Percentiles rank a stretch among this genome's conserved stretches.
phyloP scores from a whole-genome alignment of 768 basidiomycete species.

The Trametes gibbosa region DNA sequence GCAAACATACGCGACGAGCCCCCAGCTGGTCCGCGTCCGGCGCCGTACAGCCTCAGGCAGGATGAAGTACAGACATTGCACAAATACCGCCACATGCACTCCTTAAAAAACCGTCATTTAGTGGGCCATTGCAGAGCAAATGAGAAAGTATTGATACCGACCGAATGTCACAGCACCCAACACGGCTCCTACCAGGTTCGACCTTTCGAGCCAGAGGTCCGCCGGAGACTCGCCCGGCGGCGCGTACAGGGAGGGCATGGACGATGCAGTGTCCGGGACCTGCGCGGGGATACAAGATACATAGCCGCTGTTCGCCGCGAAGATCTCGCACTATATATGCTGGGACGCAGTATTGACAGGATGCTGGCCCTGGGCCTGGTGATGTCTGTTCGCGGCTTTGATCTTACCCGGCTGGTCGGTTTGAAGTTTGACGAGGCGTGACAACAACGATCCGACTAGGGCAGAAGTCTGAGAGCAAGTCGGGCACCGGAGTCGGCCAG shows the following conservation, averaged over 20 bases:
- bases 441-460: too few species aligned
- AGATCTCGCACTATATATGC: not conserved
- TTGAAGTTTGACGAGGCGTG: too few species aligned
- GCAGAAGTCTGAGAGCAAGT: too few species aligned
- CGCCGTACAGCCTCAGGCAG: not conserved
- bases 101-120: not conserved
- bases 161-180: constrained; percentile 5
- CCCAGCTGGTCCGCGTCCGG: not conserved
- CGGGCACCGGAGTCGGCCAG: too few species aligned
- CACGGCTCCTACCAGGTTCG: not conserved
- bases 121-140: too few species aligned
- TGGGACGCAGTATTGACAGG: not conserved
- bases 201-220: constrained; percentile 5
- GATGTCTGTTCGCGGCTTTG: not conserved
- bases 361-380: not conserved
- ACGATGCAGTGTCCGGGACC: not conserved
- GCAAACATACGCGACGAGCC: constrained; percentile 22
- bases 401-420: not conserved
- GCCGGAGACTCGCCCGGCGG: not conserved
- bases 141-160: not conserved
- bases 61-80: not conserved
- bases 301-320: too few species aligned
- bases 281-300: not conserved
- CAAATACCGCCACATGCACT: not conserved
- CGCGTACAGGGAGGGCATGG: not conserved